Base-by-base conservation (phyloP, 371 early-diverging fungal species). In the Syncephalastrum contaminatum region DNA sequence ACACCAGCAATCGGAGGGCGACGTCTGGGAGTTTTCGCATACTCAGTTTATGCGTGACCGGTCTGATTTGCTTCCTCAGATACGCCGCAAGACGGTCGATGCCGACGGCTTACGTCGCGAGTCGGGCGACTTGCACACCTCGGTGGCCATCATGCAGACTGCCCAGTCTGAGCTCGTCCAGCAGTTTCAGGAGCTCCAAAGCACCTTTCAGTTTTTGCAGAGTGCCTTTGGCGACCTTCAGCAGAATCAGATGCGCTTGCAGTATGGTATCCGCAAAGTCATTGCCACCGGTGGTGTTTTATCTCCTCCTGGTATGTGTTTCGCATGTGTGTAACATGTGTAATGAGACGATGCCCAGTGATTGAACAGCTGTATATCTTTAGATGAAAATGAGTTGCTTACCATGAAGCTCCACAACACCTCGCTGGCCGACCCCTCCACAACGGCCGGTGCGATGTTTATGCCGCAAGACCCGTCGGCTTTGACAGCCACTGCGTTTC, bases 1-100 rank as follows among this genome's bases (percentile, higher is more conserved):
- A 63, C 91, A 91, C 12, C 86, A 86, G 2, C 87, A 88, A 57
- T 83, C 87, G 4, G 92, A 91, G 59, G 88, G 88, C 68, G 91
- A 92, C 67, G 82, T 92, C 59, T 95, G 95, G 95, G 94, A 93
- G 69, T 95, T 95, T 66, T 89, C 88, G 44, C 94, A 95, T 59
- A 80, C 87, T 48, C 87, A 88, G 58, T 95, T 95, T 56, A 54
- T 87, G 39, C 83, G 89, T 43, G 89, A 84, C 53, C 84, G 87
- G 4, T 85, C 88, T 19, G 92, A 92, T 56, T 70, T 90, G 53
- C 69, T 92, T 12, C 89, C 89, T 55, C 88, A 90, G 48, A 93
- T 94, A 69, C 89, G 88, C 63, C 82, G 94, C 51, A 92, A 93
- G 66, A 79, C 92, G 5, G 87, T 89, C 77, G 92, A 94, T 54